Conservation (phyloP, 768 basidiomycete genomes). For the Mycena capillaripes region DNA sequence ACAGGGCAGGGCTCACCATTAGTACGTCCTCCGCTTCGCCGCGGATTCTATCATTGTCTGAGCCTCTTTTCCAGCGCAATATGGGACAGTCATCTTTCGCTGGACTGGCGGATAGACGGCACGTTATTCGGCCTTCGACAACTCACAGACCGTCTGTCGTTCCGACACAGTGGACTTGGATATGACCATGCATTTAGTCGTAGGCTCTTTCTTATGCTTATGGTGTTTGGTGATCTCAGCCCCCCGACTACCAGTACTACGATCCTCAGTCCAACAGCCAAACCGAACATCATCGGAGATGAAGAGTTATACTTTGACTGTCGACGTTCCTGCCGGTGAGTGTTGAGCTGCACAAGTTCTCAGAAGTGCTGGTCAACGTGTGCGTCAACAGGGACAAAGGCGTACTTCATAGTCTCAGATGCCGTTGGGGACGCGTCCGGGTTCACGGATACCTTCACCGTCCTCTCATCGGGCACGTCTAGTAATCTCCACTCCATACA, state of each 20-base stretch:
- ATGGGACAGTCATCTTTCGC: background rate
- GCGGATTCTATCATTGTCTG: background rate
- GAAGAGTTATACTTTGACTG: background rate
- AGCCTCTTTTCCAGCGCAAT: slow-evolving; percentile 1
- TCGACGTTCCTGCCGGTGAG: background rate
- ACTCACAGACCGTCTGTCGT: background rate
- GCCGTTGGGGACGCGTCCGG: background rate
- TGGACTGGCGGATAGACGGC: background rate
- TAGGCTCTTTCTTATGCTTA: background rate
- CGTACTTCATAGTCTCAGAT: slow-evolving; percentile 3
- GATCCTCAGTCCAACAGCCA: background rate
- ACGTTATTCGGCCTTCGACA: background rate
- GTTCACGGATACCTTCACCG: background rate
- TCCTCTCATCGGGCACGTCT: background rate
- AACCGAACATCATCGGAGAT: background rate
- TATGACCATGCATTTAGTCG: background rate
- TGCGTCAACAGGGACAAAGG: background rate
- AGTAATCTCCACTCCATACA: background rate
- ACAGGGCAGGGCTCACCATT: background rate
- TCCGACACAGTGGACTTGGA: background rate
- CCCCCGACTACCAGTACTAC: background rate
- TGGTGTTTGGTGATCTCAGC: background rate
- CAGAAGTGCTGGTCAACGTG: background rate
- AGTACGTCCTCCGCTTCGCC: background rate
- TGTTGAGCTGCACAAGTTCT: background rate